phyloP scores from a whole-genome alignment of 2,329 filamentous ascomycete genomes.

The Aureobasidium sp. region DNA sequence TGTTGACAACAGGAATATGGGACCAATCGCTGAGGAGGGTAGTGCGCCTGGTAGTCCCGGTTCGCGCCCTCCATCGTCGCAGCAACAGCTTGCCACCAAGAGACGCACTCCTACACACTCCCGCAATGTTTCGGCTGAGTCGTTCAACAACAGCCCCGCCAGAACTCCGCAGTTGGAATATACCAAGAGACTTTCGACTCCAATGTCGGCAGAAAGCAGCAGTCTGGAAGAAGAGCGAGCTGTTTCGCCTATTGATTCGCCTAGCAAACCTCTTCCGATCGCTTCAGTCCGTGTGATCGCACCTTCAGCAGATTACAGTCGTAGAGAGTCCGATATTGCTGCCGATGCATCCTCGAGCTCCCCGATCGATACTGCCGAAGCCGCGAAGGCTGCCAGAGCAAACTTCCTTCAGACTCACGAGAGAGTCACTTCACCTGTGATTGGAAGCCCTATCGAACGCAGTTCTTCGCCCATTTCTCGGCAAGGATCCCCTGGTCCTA shows the following conservation, averaged over 20 bases:
- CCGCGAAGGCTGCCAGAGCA: conserved; percentile 22
- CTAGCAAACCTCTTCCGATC: neutral
- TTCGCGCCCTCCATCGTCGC: conserved; percentile 23
- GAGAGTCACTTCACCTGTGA: neutral
- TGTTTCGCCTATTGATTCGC: neutral
- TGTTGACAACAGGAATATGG: conserved; percentile 24
- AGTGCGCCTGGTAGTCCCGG: conserved; percentile 21
- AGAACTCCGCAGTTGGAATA: conserved; percentile 46
- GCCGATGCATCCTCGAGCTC: conserved; percentile 32
- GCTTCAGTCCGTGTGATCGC: conserved; percentile 1
- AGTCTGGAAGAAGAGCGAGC: neutral
- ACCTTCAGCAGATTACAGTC: conserved; percentile 21
- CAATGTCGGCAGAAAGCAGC: conserved; percentile 13
- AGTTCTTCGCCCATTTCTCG: neutral
- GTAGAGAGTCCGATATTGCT: conserved; percentile 32
- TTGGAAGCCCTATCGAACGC: neutral
- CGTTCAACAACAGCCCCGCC: conserved; percentile 46
- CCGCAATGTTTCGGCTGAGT: conserved; percentile 8
- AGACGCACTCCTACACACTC: conserved; percentile 31
- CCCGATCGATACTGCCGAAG: conserved; percentile 11
- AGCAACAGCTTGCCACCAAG: conserved; percentile 22
- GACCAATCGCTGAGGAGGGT: conserved; percentile 47
- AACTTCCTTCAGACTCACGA: conserved; percentile 24
- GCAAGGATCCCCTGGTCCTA: conserved; percentile 24
- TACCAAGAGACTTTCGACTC: conserved; percentile 21